Conservation (phyloP, 441 rosid genomes). For the Euphorbia schlechtendalii region DNA sequence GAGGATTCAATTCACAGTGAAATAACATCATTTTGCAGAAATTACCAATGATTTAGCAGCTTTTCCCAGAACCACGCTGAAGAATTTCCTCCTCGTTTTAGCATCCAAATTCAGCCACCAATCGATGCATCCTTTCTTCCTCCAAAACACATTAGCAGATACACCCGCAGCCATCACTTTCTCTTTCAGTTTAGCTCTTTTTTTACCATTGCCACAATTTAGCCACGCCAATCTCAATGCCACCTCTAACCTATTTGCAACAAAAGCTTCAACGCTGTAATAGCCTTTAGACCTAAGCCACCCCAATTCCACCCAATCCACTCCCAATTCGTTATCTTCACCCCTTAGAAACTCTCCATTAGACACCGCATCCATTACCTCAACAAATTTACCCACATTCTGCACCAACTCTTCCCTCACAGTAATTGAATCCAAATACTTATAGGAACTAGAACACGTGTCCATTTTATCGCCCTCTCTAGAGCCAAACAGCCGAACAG, state of each 20-base stretch:
- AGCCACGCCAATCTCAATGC: conserved; percentile 89
- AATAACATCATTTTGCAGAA: conserved; percentile 9
- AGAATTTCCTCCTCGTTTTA: conserved; percentile 40
- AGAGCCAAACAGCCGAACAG: conserved; percentile 58
- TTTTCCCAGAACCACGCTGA: conserved; percentile 50
- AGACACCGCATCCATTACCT: conserved; percentile 62
- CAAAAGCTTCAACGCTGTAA: conserved; percentile 73
- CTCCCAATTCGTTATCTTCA: conserved; percentile 61
- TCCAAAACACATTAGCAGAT: conserved; percentile 78
- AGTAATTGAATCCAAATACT: conserved; percentile 55
- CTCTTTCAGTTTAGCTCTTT: conserved; percentile 73
- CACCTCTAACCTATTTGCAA: conserved; percentile 82
- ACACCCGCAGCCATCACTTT: conserved; percentile 48
- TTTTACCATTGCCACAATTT: conserved; percentile 56
- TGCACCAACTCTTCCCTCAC: conserved; percentile 52
- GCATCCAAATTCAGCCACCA: conserved; percentile 82
- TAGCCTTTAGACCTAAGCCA: conserved; percentile 95
- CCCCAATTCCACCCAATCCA: conserved; percentile 76
- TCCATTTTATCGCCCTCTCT: conserved; percentile 53
- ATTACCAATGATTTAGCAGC: conserved; percentile 72
- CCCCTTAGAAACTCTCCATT: conserved; percentile 73
- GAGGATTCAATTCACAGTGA: neutral
- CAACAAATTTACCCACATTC: conserved; percentile 63
- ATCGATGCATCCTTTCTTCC: conserved; percentile 78
- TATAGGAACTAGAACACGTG: conserved; percentile 50